Percentiles rank a stretch among this genome's conserved stretches.
Conservation (phyloP, 192 early-diverging fungal species). For the Umbelopsis ramanniana region DNA sequence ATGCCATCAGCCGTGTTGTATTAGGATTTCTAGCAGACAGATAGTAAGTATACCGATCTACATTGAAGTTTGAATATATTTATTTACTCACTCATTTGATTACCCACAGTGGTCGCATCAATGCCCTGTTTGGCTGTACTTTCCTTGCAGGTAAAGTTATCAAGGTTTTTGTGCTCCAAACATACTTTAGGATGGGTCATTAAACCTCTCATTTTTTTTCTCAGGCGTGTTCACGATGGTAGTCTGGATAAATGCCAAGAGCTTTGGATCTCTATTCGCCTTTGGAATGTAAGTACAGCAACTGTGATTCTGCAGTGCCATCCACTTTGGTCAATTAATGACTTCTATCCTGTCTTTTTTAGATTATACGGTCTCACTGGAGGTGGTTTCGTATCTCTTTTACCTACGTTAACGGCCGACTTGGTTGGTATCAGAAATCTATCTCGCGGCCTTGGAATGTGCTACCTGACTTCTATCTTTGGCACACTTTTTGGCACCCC, state of each 20-base stretch:
- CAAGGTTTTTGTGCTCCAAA: neutral
- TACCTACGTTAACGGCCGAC: conserved; percentile 52
- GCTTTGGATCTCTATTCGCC: conserved; percentile 32
- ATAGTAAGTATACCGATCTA: conserved; percentile 15
- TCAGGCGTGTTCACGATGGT: conserved; percentile 34
- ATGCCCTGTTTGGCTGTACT: conserved; percentile 50
- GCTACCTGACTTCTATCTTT: conserved; percentile 41
- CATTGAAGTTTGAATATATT: neutral
- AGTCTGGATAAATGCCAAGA: conserved; percentile 55
- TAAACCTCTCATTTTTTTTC: neutral
- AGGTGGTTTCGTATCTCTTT: conserved; percentile 49
- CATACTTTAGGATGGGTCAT: too few species aligned
- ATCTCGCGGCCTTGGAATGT: conserved; percentile 44
- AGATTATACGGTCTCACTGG: conserved; percentile 30
- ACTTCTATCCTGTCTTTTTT: neutral
- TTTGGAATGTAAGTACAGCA: conserved; percentile 30
- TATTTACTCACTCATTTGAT: neutral
- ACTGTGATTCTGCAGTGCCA: neutral
- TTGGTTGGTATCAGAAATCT: conserved; percentile 57
- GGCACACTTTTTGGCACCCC: conserved; percentile 50
- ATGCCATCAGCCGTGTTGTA: conserved; percentile 63
- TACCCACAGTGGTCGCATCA: conserved; percentile 51
- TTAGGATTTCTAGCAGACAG: conserved; percentile 62
- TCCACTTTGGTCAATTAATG: neutral
- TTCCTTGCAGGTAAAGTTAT: conserved; percentile 42